These are phyloP conservation scores for Inga leiocalycina DNA, from an alignment of 306 rosid genomes.

Conservation along the genomic window DNA sequence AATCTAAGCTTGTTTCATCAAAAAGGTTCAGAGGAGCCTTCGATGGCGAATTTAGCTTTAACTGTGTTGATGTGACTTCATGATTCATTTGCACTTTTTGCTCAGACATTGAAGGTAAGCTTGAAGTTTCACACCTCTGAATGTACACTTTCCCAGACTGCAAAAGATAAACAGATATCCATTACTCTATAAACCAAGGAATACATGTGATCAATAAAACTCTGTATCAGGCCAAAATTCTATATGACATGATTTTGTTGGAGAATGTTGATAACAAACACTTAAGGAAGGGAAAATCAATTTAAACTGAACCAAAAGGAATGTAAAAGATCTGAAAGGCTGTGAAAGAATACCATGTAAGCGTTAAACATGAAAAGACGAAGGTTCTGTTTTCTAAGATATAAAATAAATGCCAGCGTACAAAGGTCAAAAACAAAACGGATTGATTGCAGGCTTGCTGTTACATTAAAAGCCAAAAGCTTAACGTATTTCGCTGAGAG, in stretches of 20 bases:
- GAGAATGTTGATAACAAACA: not conserved
- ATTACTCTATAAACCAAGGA: not conserved
- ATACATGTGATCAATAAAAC: not conserved
- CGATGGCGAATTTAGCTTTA: conserved; percentile 57
- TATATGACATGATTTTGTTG: not conserved
- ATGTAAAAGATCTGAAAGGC: not conserved
- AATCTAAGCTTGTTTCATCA: conserved; percentile 65
- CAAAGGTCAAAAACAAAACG: conserved; percentile 6
- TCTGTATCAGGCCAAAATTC: not conserved
- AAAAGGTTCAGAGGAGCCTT: conserved; percentile 62
- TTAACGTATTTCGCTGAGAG: not conserved
- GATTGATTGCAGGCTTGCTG: conserved; percentile 32
- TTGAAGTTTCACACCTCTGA: conserved; percentile 57
- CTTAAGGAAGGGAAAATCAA: not conserved
- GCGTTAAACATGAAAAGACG: conserved; percentile 1
- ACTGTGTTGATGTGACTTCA: conserved; percentile 42
- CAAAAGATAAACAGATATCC: conserved; percentile 1
- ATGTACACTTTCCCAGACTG: conserved; percentile 95
- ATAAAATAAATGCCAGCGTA: conserved; percentile 29
- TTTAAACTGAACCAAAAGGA: not conserved
- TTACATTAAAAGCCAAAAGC: conserved; percentile 50
- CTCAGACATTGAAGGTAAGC: conserved; percentile 39
- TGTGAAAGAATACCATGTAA: conserved; percentile 7
- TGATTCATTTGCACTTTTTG: conserved; percentile 46
- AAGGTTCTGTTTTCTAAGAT: conserved; percentile 31